A percentile compares a stretch with the other conserved stretches of the same genome.
These are phyloP conservation scores for Lachnellula occidentalis DNA, from an alignment of 2,329 filamentous ascomycete species.

Conservation along the genomic window DNA sequence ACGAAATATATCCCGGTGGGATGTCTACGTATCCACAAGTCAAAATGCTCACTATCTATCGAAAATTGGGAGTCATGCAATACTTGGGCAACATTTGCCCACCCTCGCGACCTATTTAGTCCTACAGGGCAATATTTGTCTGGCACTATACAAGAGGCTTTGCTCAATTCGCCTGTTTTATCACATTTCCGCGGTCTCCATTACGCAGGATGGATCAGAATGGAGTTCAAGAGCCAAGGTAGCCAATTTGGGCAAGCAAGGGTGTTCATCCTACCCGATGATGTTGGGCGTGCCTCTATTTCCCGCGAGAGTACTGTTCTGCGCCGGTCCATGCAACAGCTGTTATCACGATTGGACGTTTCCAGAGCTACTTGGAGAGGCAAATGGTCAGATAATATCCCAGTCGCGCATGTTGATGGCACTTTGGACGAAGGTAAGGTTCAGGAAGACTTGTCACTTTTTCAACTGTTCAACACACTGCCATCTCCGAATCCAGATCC, in stretches of 20 bases:
- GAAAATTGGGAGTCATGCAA: slow-evolving; percentile 10
- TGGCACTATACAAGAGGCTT: slow-evolving; percentile 15
- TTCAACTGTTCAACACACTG: slow-evolving; percentile 68
- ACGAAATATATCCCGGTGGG: slow-evolving; percentile 26
- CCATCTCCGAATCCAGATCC: slow-evolving; percentile 60
- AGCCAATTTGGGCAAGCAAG: slow-evolving; percentile 37
- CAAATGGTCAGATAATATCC: slow-evolving; percentile 14
- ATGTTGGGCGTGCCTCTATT: slow-evolving; percentile 51
- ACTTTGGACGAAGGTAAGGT: slow-evolving; percentile 20
- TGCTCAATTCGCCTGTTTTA: slow-evolving; percentile 16
- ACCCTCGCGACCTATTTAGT: slow-evolving; percentile 12
- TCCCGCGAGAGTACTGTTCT: slow-evolving; percentile 43
- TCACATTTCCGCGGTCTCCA: slow-evolving; percentile 15
- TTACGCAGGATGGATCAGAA: slow-evolving; percentile 26
- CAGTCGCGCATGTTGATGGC: slow-evolving; percentile 36
- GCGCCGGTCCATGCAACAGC: slow-evolving; percentile 38
- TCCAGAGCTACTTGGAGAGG: slow-evolving; percentile 53
- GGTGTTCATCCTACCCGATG: slow-evolving; percentile 61
- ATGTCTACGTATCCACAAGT: slow-evolving; percentile 18
- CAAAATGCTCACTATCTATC: slow-evolving; percentile 3
- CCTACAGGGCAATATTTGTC: slow-evolving; percentile 5
- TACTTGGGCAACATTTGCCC: slow-evolving; percentile 19
- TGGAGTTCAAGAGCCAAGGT: slow-evolving; percentile 24
- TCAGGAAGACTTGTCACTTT: slow-evolving; percentile 47
- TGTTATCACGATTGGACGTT: slow-evolving; percentile 52